phyloP scores from a whole-genome alignment of 768 basidiomycete genomes.

The Brasilioporus rufonigricans region DNA sequence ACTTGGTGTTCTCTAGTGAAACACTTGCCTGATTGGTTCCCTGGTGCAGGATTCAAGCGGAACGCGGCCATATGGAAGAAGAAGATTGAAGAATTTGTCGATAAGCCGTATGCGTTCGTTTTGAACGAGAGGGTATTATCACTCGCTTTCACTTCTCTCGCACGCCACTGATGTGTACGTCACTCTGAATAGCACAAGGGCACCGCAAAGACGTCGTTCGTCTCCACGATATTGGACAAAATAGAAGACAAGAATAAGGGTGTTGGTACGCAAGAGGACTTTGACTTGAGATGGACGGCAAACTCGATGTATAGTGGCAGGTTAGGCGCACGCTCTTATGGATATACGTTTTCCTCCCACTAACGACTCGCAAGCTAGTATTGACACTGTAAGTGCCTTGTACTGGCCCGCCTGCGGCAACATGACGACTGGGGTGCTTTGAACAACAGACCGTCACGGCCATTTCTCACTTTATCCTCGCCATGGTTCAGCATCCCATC shows the following conservation, averaged over 20 bases:
- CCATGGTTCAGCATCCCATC: conserved; percentile 62
- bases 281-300: conserved; percentile 78
- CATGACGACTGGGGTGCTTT: conserved; percentile 18
- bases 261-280: conserved; percentile 42
- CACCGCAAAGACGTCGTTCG: conserved; percentile 39
- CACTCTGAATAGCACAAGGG: conserved; percentile 31
- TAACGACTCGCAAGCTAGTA: conserved; percentile 38
- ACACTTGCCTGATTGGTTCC: conserved; percentile 62
- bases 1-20: conserved; percentile 36
- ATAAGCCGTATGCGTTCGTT: conserved; percentile 59
- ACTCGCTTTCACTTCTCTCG: no score
- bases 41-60: conserved; percentile 63
- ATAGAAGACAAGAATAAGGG: conserved; percentile 1
- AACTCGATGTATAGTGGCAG: conserved; percentile 71
- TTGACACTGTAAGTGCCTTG: conserved; percentile 52
- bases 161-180: background rate
- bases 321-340: conserved; percentile 23
- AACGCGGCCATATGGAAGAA: conserved; percentile 62
- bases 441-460: conserved; percentile 45
- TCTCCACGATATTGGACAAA: conserved; percentile 50
- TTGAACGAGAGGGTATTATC: conserved; percentile 51
- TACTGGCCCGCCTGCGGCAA: background rate
- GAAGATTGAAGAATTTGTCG: conserved; percentile 61
- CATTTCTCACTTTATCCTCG: conserved; percentile 59
- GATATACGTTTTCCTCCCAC: conserved; percentile 21